phyloP scores from a whole-genome alignment of 208 protist species.

The Acanthamoeba culbertsoni region DNA sequence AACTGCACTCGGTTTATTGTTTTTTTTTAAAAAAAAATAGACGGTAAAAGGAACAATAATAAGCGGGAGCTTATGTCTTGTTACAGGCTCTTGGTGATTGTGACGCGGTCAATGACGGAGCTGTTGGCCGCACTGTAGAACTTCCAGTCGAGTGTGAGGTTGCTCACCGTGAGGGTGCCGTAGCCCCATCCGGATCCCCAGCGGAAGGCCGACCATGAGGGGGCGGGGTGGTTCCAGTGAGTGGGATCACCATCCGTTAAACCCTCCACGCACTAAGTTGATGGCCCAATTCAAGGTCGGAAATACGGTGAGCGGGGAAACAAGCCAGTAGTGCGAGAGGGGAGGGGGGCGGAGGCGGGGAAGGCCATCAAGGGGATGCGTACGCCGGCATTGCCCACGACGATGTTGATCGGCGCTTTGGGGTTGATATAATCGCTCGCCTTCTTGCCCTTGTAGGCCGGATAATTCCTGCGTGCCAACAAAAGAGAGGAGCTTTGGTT shows the following conservation, averaged over 20 bases:
- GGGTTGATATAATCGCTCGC: constrained; percentile 30
- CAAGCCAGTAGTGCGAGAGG: not conserved
- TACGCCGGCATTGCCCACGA: constrained; percentile 49
- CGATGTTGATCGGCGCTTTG: not conserved
- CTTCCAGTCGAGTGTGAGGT: not conserved
- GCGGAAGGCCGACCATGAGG: not conserved
- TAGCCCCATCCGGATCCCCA: not conserved
- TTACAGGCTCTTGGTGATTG: not conserved
- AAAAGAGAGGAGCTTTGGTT: too few species aligned
- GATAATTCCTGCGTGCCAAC: not conserved
- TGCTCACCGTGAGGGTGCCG: not conserved
- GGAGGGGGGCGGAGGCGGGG: not conserved
- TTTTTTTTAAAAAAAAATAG: too few species aligned
- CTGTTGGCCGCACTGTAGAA: not conserved
- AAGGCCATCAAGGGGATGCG: not conserved
- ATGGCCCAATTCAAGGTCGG: not conserved
- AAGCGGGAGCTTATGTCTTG: too few species aligned
- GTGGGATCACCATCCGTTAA: not conserved
- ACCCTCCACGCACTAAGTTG: not conserved
- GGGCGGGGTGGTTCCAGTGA: not conserved
- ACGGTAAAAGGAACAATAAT: too few species aligned
- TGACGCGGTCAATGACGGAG: not conserved
- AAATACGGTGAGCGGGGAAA: not conserved
- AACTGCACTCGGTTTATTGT: too few species aligned
- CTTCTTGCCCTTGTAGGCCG: not conserved